A percentile compares a stretch with the other conserved stretches of the same genome.
phyloP scores from a whole-genome alignment of 257 asterid species.

The Nicotiana noctiflora region DNA sequence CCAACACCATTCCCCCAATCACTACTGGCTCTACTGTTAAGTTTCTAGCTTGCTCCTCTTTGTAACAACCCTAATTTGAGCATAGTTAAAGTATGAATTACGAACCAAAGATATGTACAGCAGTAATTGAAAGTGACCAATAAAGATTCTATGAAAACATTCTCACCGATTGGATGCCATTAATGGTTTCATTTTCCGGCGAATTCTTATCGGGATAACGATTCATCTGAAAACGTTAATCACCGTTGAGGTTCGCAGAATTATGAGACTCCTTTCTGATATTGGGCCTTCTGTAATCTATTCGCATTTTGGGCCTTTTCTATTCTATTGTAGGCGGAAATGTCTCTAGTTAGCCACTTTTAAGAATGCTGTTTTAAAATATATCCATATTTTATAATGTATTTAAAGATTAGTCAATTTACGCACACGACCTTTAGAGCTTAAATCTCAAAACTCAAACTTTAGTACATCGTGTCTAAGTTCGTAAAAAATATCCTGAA shows the following conservation, averaged over 20 bases:
- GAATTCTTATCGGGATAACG: neutral
- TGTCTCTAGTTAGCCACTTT: too few relatives aligned
- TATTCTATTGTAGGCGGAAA: neutral
- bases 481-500: too few relatives aligned
- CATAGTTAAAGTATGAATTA: neutral
- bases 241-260: neutral
- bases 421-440: too few relatives aligned
- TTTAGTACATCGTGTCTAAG: too few relatives aligned
- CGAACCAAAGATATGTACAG: neutral
- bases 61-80: constrained; percentile 10
- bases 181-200: neutral
- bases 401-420: too few relatives aligned
- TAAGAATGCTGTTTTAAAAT: too few relatives aligned
- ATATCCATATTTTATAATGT: too few relatives aligned
- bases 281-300: neutral
- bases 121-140: neutral
- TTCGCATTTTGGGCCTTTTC: neutral
- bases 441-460: too few relatives aligned
- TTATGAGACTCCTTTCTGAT: neutral
- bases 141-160: neutral
- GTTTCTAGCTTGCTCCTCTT: neutral
- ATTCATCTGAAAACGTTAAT: neutral
- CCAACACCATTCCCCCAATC: constrained; percentile 93
- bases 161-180: neutral
- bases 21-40: constrained; percentile 44